Evolutionary conservation across 1,284 basidiomycete genomes (phyloP).

Genomic region (Rhizopogon parksii): DNA sequence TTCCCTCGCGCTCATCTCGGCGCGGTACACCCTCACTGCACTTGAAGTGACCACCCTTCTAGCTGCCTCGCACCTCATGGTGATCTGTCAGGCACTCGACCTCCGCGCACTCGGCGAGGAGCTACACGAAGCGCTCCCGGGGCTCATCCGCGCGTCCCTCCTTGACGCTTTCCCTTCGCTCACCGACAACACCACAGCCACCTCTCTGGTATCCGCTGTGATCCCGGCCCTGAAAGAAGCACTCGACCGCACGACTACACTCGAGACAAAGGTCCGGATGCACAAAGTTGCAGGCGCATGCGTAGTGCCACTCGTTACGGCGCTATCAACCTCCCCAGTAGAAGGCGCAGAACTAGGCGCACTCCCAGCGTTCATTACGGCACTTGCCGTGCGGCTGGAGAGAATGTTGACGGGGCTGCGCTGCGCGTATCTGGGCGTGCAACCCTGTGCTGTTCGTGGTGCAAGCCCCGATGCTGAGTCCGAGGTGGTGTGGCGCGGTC

Average conservation of each 20-base stretch:
- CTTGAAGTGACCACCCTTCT: slow-evolving; percentile 73
- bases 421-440: slow-evolving; percentile 24
- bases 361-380: slow-evolving; percentile 19
- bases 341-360: slow-evolving; percentile 21
- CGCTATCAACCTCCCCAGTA: slow-evolving; percentile 34
- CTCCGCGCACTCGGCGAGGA: slow-evolving; percentile 66
- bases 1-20: slow-evolving; percentile 75
- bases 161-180: not conserved
- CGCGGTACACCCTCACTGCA: slow-evolving; percentile 69
- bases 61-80: slow-evolving; percentile 68
- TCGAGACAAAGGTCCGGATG: slow-evolving; percentile 66
- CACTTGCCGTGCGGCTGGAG: slow-evolving; percentile 18
- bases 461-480: slow-evolving; percentile 6
- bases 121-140: slow-evolving; percentile 33
- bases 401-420: slow-evolving; percentile 22
- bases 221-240: slow-evolving; percentile 36
- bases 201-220: slow-evolving; percentile 30
- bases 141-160: not conserved
- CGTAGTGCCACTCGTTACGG: slow-evolving; percentile 55
- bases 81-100: slow-evolving; percentile 78
- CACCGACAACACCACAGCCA: slow-evolving; percentile 33
- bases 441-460: slow-evolving; percentile 21
- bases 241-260: slow-evolving; percentile 60
- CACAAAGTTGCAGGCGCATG: slow-evolving; percentile 56
- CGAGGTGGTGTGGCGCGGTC: slow-evolving; percentile 25